phyloP scores from a whole-genome alignment of 345 rosid species.

The Carallia pectinifolia region DNA sequence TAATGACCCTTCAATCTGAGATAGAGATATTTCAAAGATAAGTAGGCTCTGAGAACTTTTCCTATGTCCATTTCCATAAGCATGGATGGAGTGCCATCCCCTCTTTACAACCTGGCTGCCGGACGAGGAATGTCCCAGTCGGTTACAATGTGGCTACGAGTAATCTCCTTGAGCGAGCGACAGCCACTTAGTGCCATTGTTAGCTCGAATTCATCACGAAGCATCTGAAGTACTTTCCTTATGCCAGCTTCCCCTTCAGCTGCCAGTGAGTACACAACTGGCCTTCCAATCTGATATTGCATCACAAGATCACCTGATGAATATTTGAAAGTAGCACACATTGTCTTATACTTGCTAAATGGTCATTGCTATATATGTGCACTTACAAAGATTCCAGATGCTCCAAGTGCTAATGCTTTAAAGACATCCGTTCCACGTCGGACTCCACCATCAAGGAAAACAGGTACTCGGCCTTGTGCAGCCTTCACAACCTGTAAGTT shows the following conservation, averaged over 20 bases:
- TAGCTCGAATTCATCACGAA: constrained; percentile 75
- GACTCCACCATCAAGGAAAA: constrained; percentile 92
- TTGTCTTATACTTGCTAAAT: background rate
- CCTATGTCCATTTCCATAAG: background rate
- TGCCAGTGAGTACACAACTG: constrained; percentile 75
- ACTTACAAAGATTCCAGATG: constrained; percentile 92
- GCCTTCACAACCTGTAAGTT: constrained; percentile 76
- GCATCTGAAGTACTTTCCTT: constrained; percentile 70
- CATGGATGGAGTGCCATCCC: background rate
- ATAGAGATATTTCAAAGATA: background rate
- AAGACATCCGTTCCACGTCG: constrained; percentile 98
- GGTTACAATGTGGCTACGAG: constrained; percentile 60
- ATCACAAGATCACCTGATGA: background rate
- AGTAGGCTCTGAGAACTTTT: background rate
- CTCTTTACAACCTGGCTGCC: constrained; percentile 13
- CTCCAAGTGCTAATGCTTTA: constrained; percentile 96
- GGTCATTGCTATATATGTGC: background rate
- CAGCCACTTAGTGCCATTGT: constrained; percentile 93
- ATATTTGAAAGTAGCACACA: background rate
- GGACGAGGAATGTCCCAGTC: constrained; percentile 64
- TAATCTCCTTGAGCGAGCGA: constrained; percentile 78
- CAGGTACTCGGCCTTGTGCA: constrained; percentile 78
- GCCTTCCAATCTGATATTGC: constrained; percentile 74
- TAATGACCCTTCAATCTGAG: constrained; percentile 4
- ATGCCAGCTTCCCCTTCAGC: constrained; percentile 78